These are phyloP conservation scores for Fistulifera pelliculosa DNA, from an alignment of 108 stramenopile genomes.

Conservation along the genomic window DNA sequence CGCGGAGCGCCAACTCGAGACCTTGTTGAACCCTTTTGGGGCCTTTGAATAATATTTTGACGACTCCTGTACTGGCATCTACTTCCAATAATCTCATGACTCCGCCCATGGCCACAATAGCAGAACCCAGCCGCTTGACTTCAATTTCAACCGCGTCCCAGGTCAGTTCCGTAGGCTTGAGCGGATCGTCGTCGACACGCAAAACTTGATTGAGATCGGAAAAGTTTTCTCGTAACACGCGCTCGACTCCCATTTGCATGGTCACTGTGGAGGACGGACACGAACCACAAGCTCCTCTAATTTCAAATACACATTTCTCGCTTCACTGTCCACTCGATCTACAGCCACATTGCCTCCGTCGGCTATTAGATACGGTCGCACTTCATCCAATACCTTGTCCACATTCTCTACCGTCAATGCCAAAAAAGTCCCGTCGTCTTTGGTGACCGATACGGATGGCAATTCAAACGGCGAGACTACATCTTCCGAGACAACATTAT, in stretches of 20 bases:
- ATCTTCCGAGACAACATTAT: conserved; percentile 4
- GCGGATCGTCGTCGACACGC: conserved; percentile 49
- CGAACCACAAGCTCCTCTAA: conserved; percentile 92
- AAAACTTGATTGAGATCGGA: conserved; percentile 46
- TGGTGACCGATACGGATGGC: neutral
- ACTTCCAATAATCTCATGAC: conserved; percentile 48
- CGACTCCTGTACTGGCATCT: conserved; percentile 53
- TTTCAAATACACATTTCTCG: conserved; percentile 59
- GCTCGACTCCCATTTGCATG: conserved; percentile 98
- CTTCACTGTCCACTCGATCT: conserved; percentile 60
- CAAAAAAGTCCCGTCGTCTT: conserved; percentile 16
- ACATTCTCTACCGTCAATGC: conserved; percentile 80
- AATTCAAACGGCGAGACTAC: conserved; percentile 56
- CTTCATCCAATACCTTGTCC: conserved; percentile 89
- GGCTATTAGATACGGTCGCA: conserved; percentile 90
- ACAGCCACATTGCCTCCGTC: conserved; percentile 95
- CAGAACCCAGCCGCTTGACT: conserved; percentile 56
- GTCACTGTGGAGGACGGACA: conserved; percentile 83
- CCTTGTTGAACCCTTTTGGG: conserved; percentile 67
- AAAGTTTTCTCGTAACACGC: conserved; percentile 87
- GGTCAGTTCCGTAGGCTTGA: conserved; percentile 41
- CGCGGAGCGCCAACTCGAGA: conserved; percentile 70
- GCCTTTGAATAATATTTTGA: conserved; percentile 64
- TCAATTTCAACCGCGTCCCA: conserved; percentile 55
- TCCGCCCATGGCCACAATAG: conserved; percentile 83